These are phyloP conservation scores for Ogataea ramenticola DNA, from an alignment of 805 yeast genomes.

Conservation along the genomic window DNA sequence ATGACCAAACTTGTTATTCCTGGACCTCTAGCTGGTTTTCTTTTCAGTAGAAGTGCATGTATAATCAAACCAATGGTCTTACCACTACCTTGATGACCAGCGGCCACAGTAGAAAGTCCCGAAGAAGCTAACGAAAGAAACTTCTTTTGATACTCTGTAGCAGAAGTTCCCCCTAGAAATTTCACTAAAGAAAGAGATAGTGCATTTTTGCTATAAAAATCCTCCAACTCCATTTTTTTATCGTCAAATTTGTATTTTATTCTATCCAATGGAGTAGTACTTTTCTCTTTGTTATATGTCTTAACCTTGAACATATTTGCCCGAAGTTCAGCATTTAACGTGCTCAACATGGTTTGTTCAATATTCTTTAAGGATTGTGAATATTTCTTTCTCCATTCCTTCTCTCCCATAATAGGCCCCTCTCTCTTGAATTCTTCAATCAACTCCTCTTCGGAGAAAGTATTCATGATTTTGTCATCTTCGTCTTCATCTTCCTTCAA, in stretches of 20 bases:
- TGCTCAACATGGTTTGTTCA: conserved; percentile 10
- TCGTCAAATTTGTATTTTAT: conserved; percentile 14
- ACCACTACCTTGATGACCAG: conserved; percentile 26
- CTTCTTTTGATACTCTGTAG: conserved; percentile 25
- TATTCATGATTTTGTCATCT: conserved; percentile 1
- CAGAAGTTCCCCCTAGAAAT: conserved; percentile 9
- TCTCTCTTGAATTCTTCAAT: conserved; percentile 7
- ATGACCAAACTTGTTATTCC: conserved; percentile 24
- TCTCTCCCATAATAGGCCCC: conserved; percentile 6
- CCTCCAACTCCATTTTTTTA: conserved; percentile 9
- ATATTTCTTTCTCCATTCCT: conserved; percentile 14
- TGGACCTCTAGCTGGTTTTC: conserved; percentile 15
- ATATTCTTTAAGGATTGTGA: conserved; percentile 12
- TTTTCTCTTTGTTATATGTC: conserved; percentile 17
- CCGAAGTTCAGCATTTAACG: conserved; percentile 15
- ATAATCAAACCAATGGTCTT: conserved; percentile 18
- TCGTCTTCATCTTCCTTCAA: conserved; percentile 1
- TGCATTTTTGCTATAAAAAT: conserved; percentile 10
- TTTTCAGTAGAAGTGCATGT: conserved; percentile 18
- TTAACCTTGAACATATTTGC: conserved; percentile 16
- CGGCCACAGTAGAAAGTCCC: conserved; percentile 22
- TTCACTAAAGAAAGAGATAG: conserved; percentile 11
- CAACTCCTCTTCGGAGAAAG: conserved; percentile 3
- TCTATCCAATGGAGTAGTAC: conserved; percentile 13
- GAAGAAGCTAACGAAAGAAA: conserved; percentile 19